Conservation (phyloP, 805 yeast species). For the Metschnikowia kofuensis region DNA sequence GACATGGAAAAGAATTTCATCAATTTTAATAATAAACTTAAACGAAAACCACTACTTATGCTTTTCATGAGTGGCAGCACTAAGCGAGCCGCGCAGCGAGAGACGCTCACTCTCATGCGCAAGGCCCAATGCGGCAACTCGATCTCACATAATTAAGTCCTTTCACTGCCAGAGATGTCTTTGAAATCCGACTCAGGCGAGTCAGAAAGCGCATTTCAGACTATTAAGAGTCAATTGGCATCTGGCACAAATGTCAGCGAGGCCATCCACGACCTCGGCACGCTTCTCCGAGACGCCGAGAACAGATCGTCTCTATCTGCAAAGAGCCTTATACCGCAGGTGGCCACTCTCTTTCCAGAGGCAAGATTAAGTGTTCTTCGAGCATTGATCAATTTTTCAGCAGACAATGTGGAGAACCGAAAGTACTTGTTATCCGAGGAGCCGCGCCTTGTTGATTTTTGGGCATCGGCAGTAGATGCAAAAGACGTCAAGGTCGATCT, state of each 20-base stretch:
- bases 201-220: neutral
- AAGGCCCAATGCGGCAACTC: neutral
- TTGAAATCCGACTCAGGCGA: no score
- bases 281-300: slow-evolving; percentile 21
- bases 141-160: neutral
- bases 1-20: no score
- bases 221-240: slow-evolving; percentile 1
- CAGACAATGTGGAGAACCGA: slow-evolving; percentile 30
- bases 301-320: slow-evolving; percentile 15
- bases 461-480: slow-evolving; percentile 4
- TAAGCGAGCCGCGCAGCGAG: neutral
- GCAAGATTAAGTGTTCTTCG: slow-evolving; percentile 23
- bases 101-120: neutral
- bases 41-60: no score
- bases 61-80: neutral
- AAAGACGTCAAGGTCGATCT: slow-evolving; percentile 1
- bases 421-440: slow-evolving; percentile 4
- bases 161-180: neutral
- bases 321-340: slow-evolving; percentile 9
- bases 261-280: slow-evolving; percentile 11
- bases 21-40: no score
- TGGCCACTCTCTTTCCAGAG: slow-evolving; percentile 7
- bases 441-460: slow-evolving; percentile 9
- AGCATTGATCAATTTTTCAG: slow-evolving; percentile 33
- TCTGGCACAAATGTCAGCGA: neutral